A percentile compares a stretch with the other conserved stretches of the same genome.
phyloP scores from a whole-genome alignment of 257 asterid species.

The Nicotiana knightiana region DNA sequence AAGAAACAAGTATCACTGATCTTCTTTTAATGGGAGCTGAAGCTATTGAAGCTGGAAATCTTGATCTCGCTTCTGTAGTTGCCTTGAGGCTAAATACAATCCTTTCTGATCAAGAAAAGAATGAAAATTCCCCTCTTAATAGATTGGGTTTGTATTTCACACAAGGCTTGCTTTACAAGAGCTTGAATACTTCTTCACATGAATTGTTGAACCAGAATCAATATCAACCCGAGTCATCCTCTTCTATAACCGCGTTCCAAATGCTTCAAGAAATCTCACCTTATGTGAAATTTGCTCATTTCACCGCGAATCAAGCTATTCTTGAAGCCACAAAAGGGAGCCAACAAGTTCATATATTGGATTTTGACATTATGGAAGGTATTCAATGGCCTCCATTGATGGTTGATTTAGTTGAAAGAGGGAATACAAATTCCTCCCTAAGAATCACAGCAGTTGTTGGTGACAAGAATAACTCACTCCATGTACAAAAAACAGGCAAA shows the following conservation, averaged over 20 bases:
- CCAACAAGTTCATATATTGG: constrained; percentile 30
- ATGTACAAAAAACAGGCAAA: constrained; percentile 15
- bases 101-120: constrained; percentile 22
- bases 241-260: constrained; percentile 23
- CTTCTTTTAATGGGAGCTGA: constrained; percentile 33
- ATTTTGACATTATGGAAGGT: constrained; percentile 39
- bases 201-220: not conserved
- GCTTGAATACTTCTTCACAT: not conserved
- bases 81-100: constrained; percentile 21
- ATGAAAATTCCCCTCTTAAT: constrained; percentile 8
- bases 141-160: constrained; percentile 34
- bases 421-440: constrained; percentile 17
- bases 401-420: constrained; percentile 25
- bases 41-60: constrained; percentile 31
- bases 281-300: constrained; percentile 36
- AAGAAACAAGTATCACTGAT: constrained; percentile 24
- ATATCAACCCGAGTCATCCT: not conserved
- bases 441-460: constrained; percentile 30
- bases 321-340: constrained; percentile 27
- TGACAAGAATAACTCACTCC: not conserved
- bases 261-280: constrained; percentile 38
- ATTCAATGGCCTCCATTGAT: constrained; percentile 43
- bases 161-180: constrained; percentile 22
- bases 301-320: constrained; percentile 42
- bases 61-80: constrained; percentile 20